Base-by-base conservation (phyloP, 768 basidiomycete species). In the Hirschioporus abietinus region DNA sequence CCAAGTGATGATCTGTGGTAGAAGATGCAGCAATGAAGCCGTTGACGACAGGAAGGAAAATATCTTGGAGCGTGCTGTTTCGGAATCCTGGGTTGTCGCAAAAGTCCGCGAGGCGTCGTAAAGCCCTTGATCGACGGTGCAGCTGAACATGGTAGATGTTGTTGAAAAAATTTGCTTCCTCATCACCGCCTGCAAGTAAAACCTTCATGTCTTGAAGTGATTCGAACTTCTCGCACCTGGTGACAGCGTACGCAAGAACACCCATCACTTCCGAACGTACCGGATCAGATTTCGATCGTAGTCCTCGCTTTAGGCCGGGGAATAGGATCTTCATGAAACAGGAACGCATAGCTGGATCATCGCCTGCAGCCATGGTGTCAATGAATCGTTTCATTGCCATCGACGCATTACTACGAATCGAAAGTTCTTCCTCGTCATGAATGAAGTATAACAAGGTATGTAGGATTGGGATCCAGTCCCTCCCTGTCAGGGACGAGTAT, bases 81-180 rank as follows among this genome's bases (percentile, higher is more conserved):
- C 87, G 80, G 36, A 99, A 72, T 34, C 79, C 79, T 1, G 86
- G 87, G 58, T 87, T 85, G 9, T 87, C 84, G 68, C 88, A 89
- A 65, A 88, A 83, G 64, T 95, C 95, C 6, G 86, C 87, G 23
- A 98, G 84, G n/a, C 94, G 83, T 17, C 92, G 86, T 30, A 97
- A 81, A 1, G 96, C 96, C 67, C 96, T 80, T 1, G 89, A 88
- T 25, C 96, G 88, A 69, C 96, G 87, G 75, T 98, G 96, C 1
- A 90, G 79, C 77, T 99, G 97, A 59, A 99, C 86, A 74, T 99
- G 97, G 64, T 91, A 86, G 62, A 98, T 87, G 76, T 99, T 99
- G 81, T 89, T 90, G 84, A 99, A 99, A 79, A 99, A 96, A 74
- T 91, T 95, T 35, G 94, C 95, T 76, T 99, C 96, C 63, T 92